A percentile compares a stretch with the other conserved stretches of the same genome.
phyloP scores from a whole-genome alignment of 163 green algal genomes.

The Scenedesmus sp. region DNA sequence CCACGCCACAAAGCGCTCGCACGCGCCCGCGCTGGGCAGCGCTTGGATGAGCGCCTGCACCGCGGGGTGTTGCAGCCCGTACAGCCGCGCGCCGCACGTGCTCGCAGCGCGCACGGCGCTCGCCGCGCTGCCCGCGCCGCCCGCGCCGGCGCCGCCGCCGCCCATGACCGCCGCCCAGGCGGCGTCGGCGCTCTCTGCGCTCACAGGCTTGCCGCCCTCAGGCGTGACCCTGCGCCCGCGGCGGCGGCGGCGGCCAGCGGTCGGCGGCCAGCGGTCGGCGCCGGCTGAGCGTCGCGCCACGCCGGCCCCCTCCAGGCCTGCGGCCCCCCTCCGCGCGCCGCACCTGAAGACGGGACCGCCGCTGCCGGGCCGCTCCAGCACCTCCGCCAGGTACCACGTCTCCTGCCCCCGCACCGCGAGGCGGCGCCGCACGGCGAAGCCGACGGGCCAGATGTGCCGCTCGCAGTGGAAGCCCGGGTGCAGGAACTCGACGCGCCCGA shows the following conservation, averaged over 20 bases:
- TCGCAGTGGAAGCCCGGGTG: constrained; percentile 74
- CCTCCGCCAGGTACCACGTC: constrained; percentile 58
- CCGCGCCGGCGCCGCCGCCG: not conserved
- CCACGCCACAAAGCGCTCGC: constrained; percentile 66
- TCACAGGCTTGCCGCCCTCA: constrained; percentile 46
- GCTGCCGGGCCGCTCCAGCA: constrained; percentile 54
- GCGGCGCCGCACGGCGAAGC: constrained; percentile 59
- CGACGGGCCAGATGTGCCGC: constrained; percentile 74
- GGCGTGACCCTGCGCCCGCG: constrained; percentile 66
- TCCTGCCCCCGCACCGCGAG: constrained; percentile 38
- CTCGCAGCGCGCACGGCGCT: constrained; percentile 25
- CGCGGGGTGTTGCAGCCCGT: constrained; percentile 55
- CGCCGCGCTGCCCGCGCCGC: not conserved
- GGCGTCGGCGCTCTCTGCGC: constrained; percentile 50
- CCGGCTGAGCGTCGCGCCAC: too few species aligned
- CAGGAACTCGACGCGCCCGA: constrained; percentile 75
- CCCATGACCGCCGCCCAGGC: constrained; percentile 65
- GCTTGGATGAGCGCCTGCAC: constrained; percentile 54
- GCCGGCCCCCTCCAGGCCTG: too few species aligned
- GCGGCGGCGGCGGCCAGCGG: too few species aligned
- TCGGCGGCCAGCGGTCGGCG: not conserved
- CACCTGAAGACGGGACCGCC: constrained; percentile 73
- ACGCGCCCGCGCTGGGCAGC: constrained; percentile 57
- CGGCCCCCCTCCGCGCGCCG: not conserved
- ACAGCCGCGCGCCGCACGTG: constrained; percentile 53